Percentiles rank a stretch among this genome's conserved stretches.
Conservation (phyloP, 2,329 filamentous ascomycete genomes). For the Penicillium sumatraense region DNA sequence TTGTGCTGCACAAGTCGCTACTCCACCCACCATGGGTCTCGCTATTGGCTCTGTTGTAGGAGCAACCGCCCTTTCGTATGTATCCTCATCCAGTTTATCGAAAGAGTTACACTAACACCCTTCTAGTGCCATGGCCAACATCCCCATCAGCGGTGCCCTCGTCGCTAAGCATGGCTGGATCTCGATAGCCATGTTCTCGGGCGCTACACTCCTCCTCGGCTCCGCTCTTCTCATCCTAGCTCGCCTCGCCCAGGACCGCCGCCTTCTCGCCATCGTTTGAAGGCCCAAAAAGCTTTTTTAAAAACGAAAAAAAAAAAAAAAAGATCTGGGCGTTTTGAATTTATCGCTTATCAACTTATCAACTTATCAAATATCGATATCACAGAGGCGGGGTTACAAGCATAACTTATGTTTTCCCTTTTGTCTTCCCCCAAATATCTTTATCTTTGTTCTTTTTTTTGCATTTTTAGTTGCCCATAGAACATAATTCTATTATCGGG, state of each 20-base stretch:
- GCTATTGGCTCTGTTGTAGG: conserved; percentile 51
- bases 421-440: too few relatives aligned
- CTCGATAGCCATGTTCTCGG: conserved; percentile 46
- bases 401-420: too few relatives aligned
- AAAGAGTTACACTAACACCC: not conserved
- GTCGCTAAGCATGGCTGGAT: conserved; percentile 46
- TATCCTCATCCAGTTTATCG: not conserved
- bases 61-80: conserved; percentile 49
- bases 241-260: conserved; percentile 11
- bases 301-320: too few relatives aligned
- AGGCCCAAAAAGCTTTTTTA: not conserved
- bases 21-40: conserved; percentile 44
- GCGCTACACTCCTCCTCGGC: conserved; percentile 37
- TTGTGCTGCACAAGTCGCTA: conserved; percentile 50
- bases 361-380: too few relatives aligned
- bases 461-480: too few relatives aligned
- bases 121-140: conserved; percentile 44
- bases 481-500: too few relatives aligned
- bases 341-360: too few relatives aligned
- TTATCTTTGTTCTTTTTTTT: too few relatives aligned
- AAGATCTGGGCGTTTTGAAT: too few relatives aligned
- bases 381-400: too few relatives aligned
- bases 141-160: conserved; percentile 49
- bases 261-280: conserved; percentile 12
- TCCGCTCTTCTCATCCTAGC: conserved; percentile 19